These are phyloP conservation scores for Arabidopsis arenosa DNA, from an alignment of 345 rosid genomes.

Conservation along the genomic window DNA sequence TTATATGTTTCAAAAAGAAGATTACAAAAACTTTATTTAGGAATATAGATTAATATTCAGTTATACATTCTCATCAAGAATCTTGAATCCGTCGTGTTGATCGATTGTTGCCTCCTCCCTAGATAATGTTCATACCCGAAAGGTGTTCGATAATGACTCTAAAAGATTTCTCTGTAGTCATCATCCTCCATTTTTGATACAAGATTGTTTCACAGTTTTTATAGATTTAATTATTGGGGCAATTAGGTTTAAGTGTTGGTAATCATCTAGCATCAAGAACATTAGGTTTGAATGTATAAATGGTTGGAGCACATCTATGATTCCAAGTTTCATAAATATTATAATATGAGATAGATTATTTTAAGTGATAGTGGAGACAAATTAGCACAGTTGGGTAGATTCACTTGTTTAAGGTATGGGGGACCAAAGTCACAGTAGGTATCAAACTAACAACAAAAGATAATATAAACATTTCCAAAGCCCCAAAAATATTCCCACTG, in stretches of 20 bases:
- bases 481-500: slow-evolving; percentile 69
- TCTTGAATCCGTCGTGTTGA: background rate
- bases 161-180: background rate
- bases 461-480: slow-evolving; percentile 49
- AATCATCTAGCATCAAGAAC: background rate
- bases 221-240: background rate
- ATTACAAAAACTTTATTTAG: background rate
- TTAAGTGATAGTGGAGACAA: slow-evolving; percentile 43
- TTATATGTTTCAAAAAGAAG: slow-evolving; percentile 11
- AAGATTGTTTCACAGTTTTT: too few species aligned
- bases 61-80: background rate
- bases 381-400: slow-evolving; percentile 44
- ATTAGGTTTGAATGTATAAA: slow-evolving; percentile 9
- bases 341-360: background rate
- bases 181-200: background rate
- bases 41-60: background rate
- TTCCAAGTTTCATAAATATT: background rate
- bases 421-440: slow-evolving; percentile 41
- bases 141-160: background rate
- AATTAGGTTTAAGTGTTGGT: background rate
- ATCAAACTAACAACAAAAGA: slow-evolving; percentile 34
- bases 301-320: slow-evolving; percentile 6
- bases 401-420: slow-evolving; percentile 45
- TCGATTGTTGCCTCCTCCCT: background rate
- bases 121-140: background rate